Evolutionary conservation across 495 filamentous ascomycete genomes (phyloP).

Genomic region (Aspergillus sparsus): DNA sequence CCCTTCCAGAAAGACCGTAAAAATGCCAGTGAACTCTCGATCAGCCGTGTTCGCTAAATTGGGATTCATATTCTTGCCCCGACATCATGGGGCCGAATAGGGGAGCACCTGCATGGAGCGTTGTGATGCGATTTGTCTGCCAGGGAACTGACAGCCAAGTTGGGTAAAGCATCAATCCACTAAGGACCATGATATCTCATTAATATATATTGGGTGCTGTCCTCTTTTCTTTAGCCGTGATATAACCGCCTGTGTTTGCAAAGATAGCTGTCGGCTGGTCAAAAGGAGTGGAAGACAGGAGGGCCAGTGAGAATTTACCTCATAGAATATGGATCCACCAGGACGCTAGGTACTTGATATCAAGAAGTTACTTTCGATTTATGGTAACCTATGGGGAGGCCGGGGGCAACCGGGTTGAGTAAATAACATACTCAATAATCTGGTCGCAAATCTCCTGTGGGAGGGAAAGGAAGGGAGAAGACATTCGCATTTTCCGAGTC

Average conservation of each 20-base stretch:
- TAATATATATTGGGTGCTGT: background rate
- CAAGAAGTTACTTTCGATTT: background rate
- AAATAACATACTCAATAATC: slow-evolving; percentile 1
- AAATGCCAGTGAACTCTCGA: slow-evolving; percentile 24
- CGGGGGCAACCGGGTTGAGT: background rate
- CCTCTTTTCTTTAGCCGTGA: background rate
- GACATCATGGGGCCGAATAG: slow-evolving; percentile 21
- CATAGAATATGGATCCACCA: background rate
- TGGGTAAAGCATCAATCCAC: slow-evolving; percentile 18
- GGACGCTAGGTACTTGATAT: slow-evolving; percentile 1
- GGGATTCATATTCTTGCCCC: background rate
- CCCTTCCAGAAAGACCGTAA: slow-evolving; percentile 24
- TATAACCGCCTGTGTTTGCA: background rate
- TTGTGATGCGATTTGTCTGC: slow-evolving; percentile 16
- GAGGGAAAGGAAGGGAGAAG: slow-evolving; percentile 4
- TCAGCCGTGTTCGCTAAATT: slow-evolving; percentile 15
- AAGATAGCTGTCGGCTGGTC: background rate
- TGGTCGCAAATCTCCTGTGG: background rate
- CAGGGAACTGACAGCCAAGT: slow-evolving; percentile 25
- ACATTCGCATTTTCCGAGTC: too few species aligned
- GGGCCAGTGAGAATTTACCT: background rate
- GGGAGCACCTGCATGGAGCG: slow-evolving; percentile 14
- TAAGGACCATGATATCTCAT: slow-evolving; percentile 19
- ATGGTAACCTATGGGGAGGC: background rate
- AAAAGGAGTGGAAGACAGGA: background rate